Evolutionary conservation across 176 grass and related monocot genomes (phyloP), one percentile per base, ranked within the genome.

Genomic region (Elymus sibiricus): DNA sequence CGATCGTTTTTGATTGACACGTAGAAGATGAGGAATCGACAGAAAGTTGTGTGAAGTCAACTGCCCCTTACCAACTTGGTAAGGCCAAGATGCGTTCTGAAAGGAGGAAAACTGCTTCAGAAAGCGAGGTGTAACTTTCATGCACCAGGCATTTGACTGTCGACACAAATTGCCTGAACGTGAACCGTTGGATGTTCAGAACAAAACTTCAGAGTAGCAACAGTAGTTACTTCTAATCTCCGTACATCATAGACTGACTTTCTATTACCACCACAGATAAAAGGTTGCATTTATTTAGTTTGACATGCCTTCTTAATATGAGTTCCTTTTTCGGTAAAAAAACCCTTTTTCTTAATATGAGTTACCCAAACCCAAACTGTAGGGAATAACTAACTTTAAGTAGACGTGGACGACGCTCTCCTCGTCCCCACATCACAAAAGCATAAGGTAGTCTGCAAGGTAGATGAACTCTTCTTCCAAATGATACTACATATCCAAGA

Each of bases 301-400:
- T 9, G 7, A 17, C 26, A 71, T 28, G 24, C 64, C 12, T 35
- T 84, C 40, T 84, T 51, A 15, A 47, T 25, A 46, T 64, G 58
- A 84, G n/a, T 74, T 47, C n/a, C n/a, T n/a, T n/a, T n/a, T n/a
- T n/a, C n/a, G n/a, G n/a, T n/a, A n/a, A n/a, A n/a, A n/a, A n/a
- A n/a, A n/a, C n/a, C n/a, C n/a, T n/a, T n/a, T n/a, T 35, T 84
- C 40, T 84, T 51, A 15, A 47, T 25, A 46, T 64, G 58, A 84
- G n/a, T 74, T 47, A 46, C 1, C 64, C 80, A 90, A 87, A 84
- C 39, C 43, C 51, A 87, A 73, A 84, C 62, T 17, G 43, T 3
- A 81, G 81, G 76, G 84, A 87, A 82, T 77, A 85, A 84, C 51
- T 31, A 87, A 64, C 81, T 92, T 87, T 92, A 84, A 76, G 85